A percentile compares a stretch with the other conserved stretches of the same genome.
Evolutionary conservation across 768 basidiomycete genomes (phyloP).

Genomic region (Suillus occidentalis): DNA sequence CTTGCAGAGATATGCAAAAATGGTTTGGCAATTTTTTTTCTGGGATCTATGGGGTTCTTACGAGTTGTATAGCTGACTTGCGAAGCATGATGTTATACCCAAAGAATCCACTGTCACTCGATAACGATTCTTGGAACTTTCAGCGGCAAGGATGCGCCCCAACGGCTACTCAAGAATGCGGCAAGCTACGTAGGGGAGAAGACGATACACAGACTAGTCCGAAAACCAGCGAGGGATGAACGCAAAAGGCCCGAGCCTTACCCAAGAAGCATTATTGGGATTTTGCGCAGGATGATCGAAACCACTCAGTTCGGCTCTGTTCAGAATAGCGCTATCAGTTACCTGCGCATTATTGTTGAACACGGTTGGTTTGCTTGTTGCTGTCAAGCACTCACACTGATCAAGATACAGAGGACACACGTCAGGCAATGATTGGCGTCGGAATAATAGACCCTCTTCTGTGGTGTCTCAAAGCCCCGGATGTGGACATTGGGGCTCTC

Average conservation of each 20-base stretch:
- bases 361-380: background rate
- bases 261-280: background rate
- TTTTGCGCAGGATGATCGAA: background rate
- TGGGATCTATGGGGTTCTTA: background rate
- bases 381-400: background rate
- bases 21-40: background rate
- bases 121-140: background rate
- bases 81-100: background rate
- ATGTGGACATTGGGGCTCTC: background rate
- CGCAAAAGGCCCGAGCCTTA: background rate
- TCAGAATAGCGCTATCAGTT: background rate
- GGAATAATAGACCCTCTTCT: background rate
- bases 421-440: background rate
- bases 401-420: background rate
- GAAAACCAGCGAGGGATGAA: background rate
- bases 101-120: background rate
- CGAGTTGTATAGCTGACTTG: background rate
- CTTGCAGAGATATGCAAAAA: background rate
- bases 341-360: background rate
- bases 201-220: background rate
- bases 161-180: background rate
- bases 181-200: background rate
- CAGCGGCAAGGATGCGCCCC: background rate
- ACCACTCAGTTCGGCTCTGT: background rate
- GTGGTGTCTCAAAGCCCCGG: background rate